phyloP scores from a whole-genome alignment of 768 basidiomycete genomes.

The Leucosporidium yakuticum region DNA sequence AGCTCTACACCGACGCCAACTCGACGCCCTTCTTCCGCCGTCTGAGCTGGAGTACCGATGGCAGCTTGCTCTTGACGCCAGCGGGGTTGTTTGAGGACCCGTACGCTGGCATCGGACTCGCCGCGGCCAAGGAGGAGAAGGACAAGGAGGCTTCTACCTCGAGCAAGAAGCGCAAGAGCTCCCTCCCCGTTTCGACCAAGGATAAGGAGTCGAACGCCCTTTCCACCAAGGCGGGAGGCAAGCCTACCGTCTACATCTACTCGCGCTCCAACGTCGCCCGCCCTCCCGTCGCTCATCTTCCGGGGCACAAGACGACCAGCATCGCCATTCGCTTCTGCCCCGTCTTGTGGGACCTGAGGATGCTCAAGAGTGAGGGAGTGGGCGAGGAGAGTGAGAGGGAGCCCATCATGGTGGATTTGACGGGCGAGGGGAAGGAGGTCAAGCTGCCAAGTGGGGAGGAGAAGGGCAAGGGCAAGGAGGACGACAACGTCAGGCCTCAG shows the following conservation, averaged over 20 bases:
- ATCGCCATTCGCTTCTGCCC: slow-evolving; percentile 93
- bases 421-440: too few relatives aligned
- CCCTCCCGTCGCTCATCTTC: slow-evolving; percentile 87
- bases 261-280: slow-evolving; percentile 88
- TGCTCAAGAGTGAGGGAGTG: slow-evolving; percentile 45
- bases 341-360: slow-evolving; percentile 82
- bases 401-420: slow-evolving; percentile 13
- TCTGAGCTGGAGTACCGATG: slow-evolving; percentile 89
- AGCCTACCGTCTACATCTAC: slow-evolving; percentile 64
- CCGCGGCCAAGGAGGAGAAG: not conserved
- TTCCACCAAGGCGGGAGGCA: not conserved
- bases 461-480: slow-evolving; percentile 2
- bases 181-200: not conserved
- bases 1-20: slow-evolving; percentile 90
- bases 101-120: slow-evolving; percentile 45
- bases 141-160: slow-evolving; percentile 17
- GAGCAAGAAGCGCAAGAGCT: slow-evolving; percentile 22
- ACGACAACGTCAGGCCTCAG: slow-evolving; percentile 39
- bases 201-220: not conserved
- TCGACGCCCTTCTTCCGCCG: slow-evolving; percentile 93
- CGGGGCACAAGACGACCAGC: slow-evolving; percentile 92
- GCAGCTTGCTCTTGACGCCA: slow-evolving; percentile 84
- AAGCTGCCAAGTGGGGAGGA: too few relatives aligned
- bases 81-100: slow-evolving; percentile 97
- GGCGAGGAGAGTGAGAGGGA: slow-evolving; percentile 15